Evolutionary conservation across 352 stramenopile species (phyloP), one percentile per base, ranked within the genome.

Genomic region (Blastocystis sp.): DNA sequence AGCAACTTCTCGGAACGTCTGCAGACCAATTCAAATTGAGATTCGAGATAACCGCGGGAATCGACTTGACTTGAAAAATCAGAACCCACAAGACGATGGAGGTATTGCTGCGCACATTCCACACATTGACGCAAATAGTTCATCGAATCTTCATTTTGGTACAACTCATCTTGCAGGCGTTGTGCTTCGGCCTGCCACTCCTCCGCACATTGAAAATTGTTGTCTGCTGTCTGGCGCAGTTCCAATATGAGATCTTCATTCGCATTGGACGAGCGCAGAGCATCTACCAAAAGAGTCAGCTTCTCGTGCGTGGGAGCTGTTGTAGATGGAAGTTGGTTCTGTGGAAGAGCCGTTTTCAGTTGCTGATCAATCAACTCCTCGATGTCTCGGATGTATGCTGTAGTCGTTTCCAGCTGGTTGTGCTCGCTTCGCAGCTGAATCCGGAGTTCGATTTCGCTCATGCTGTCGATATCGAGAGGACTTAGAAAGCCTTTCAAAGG

Each of bases 11-110:
- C 15, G 7, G 70, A 80, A 29, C 70, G 70, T 4, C 47, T 41
- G 56, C 70, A 80, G 8, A 56, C 47, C 70, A 80, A 23, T 39
- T 80, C 43, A 18, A 80, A 66, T 13, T 61, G 70, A 8, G 54
- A 23, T 15, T 47, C n/a, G 47, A 80, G 23, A 50, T 15, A 47
- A 29, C 41, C 41, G 18, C 13, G 20, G 29, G 4, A 5, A 39
- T 80, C 41, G 0, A 13, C 34, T 23, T 47, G 37, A 3, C 20
- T 3, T 6, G 29, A 23, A 15, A n/a, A 80, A 11, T 37, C 68
- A 41, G 54, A 41, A 18, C 70, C 70, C 47, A 80, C 43, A 9
- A 80, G 47, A 15, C 70, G 70, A 37, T 41, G 8, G 7, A 80
- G 37, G 29, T 80, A 80, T 11, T 61, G 70, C 20, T 80, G 13